phyloP scores from a whole-genome alignment of 1,284 basidiomycete species.

The Pulchroboletus neoregius region DNA sequence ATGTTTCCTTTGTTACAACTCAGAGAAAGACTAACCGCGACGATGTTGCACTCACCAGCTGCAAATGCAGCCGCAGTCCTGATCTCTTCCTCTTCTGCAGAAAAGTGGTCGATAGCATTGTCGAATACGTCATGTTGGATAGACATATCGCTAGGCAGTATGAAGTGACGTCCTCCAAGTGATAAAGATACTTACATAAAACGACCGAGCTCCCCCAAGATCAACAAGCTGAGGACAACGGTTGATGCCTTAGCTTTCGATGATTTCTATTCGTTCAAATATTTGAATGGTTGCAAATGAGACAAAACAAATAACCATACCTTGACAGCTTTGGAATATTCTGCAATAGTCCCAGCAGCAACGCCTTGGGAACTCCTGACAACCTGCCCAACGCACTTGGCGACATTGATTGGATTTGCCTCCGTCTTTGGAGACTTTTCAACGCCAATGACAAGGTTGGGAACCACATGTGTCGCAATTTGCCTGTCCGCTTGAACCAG shows the following conservation, averaged over 20 bases:
- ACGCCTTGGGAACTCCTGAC: conserved; percentile 66
- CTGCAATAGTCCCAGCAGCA: conserved; percentile 74
- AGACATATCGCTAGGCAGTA: conserved; percentile 68
- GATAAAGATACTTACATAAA: conserved; percentile 56
- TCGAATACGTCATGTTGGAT: conserved; percentile 72
- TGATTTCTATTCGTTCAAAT: conserved; percentile 40
- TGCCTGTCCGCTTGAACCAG: conserved; percentile 81
- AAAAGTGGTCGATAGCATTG: conserved; percentile 70
- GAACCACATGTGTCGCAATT: conserved; percentile 74
- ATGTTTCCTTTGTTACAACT: conserved; percentile 69
- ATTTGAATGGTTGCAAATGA: conserved; percentile 1
- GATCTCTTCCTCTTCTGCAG: conserved; percentile 76
- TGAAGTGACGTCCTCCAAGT: conserved; percentile 6
- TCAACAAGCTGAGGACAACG: conserved; percentile 79
- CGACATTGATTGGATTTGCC: conserved; percentile 64
- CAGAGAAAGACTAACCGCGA: conserved; percentile 4
- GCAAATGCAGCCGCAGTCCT: conserved; percentile 89
- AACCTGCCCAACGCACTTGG: conserved; percentile 79
- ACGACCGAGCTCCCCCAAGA: conserved; percentile 87
- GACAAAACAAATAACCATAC: conserved; percentile 35
- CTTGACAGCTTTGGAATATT: conserved; percentile 77
- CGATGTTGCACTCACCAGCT: conserved; percentile 53
- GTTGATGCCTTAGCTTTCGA: conserved; percentile 65
- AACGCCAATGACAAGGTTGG: conserved; percentile 59
- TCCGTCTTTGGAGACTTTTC: conserved; percentile 57